Conservation (phyloP, 805 yeast species). For the Kodamaea jinghongensis region DNA sequence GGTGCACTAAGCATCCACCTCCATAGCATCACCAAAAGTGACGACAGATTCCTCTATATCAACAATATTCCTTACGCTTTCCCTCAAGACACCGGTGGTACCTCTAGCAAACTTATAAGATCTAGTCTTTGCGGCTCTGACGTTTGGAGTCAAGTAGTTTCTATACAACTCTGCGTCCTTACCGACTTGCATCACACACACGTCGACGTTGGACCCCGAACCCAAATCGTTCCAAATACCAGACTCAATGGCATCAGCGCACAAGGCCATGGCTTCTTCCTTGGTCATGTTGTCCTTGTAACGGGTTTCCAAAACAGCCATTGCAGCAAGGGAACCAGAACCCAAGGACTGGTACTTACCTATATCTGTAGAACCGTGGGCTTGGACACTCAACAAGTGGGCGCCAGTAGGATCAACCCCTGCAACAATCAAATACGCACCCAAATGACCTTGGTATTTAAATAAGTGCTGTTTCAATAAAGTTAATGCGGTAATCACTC, state of each 20-base stretch:
- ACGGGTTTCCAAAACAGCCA: slow-evolving; percentile 90
- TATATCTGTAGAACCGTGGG: slow-evolving; percentile 97
- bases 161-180: slow-evolving; percentile 82
- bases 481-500: slow-evolving; percentile 91
- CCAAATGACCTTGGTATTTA: slow-evolving; percentile 95
- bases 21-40: slow-evolving; percentile 42
- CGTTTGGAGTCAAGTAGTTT: slow-evolving; percentile 89
- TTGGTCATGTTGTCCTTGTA: slow-evolving; percentile 77
- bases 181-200: slow-evolving; percentile 94
- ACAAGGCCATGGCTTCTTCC: slow-evolving; percentile 89
- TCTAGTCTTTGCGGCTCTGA: slow-evolving; percentile 75
- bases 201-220: slow-evolving; percentile 96
- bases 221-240: slow-evolving; percentile 99
- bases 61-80: slow-evolving; percentile 61
- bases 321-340: slow-evolving; percentile 96
- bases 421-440: slow-evolving; percentile 97
- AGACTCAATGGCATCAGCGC: slow-evolving; percentile 90
- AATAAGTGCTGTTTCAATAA: slow-evolving; percentile 92
- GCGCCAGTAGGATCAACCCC: slow-evolving; percentile 97
- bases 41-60: slow-evolving; percentile 66
- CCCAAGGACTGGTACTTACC: slow-evolving; percentile 93
- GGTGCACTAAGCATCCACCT: slow-evolving; percentile 44
- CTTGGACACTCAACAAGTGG: slow-evolving; percentile 88
- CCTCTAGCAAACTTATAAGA: slow-evolving; percentile 88
- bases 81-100: slow-evolving; percentile 82